Evolutionary conservation across 768 basidiomycete genomes (phyloP).

Genomic region (Suillus weaverae): DNA sequence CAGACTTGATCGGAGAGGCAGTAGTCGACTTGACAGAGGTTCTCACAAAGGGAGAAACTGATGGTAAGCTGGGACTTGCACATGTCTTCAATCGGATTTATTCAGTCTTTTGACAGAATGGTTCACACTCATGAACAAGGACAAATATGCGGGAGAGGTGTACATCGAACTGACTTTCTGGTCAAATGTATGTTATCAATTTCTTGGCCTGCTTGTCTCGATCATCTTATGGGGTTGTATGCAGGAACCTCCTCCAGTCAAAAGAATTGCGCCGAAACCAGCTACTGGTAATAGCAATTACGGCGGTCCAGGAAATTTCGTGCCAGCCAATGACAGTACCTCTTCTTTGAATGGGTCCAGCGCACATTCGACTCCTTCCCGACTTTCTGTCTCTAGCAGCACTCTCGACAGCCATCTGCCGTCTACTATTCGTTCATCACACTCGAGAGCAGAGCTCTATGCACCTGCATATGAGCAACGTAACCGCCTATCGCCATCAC

Average conservation of each 20-base stretch:
- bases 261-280: constrained; percentile 53
- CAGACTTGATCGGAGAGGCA: constrained; percentile 92
- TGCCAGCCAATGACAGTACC: constrained; percentile 45
- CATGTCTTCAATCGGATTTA: constrained; percentile 9
- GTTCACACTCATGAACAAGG: constrained; percentile 88
- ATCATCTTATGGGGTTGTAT: neutral
- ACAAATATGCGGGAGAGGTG: constrained; percentile 92
- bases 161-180: constrained; percentile 97
- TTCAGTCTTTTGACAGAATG: constrained; percentile 62
- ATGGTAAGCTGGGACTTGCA: constrained; percentile 59
- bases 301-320: constrained; percentile 76
- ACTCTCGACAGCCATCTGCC: constrained; percentile 53
- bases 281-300: constrained; percentile 61
- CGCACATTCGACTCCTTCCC: constrained; percentile 13
- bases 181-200: constrained; percentile 69
- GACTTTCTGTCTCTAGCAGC: constrained; percentile 24
- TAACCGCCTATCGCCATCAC: constrained; percentile 34
- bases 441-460: constrained; percentile 69
- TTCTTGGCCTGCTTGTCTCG: constrained; percentile 8
- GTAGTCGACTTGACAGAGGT: constrained; percentile 87
- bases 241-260: constrained; percentile 79
- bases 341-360: constrained; percentile 26
- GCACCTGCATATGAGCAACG: constrained; percentile 70
- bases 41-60: constrained; percentile 92
- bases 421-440: constrained; percentile 60